Evolutionary conservation across 495 filamentous ascomycete species (phyloP), one percentile per base, ranked within the genome.

Genomic region (Aspergillus haitiensis): DNA sequence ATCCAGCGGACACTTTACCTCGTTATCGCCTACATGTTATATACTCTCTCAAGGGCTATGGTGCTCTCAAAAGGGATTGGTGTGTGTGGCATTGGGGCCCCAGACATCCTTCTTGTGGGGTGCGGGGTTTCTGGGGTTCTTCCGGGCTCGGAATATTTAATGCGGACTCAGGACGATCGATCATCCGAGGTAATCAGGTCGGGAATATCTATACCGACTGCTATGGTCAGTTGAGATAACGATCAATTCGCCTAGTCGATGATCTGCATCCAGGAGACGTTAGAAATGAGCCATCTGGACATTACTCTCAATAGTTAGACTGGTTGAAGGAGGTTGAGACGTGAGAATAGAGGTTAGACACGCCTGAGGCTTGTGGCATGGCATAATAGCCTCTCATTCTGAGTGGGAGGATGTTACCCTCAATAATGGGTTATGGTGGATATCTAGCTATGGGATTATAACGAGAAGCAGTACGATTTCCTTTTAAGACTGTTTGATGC

Each of bases 81-180:
- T 27, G 21, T 27, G 15, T 6, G 31, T 12, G n/a, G 15, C 5
- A 8, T 4, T 16, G 2, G n/a, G 15, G 27, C 35, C 52, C 34
- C 36, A 12, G 52, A 55, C 52, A 50, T 3, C 52, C 37, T 42
- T 42, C 11, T 32, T 37, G 35, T 18, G 52, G 52, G 27, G 15
- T 44, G 52, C 52, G 52, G 52, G 52, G 52, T 55, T 27, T 55
- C 52, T 55, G 35, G 33, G 39, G 16, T 10, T 46, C 42, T 18
- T 11, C 8, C 8, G 8, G 6, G n/a, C 13, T 46, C 42, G 42
- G 42, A 46, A 5, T 15, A n/a, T 8, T 18, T 46, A n/a, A 7
- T 7, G 6, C n/a, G 42, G 42, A 46, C 42, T 18, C 42, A n/a
- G 42, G 42, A 3, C 42, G 42, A 46, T 46, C 42, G 42, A 15